A percentile compares a stretch with the other conserved stretches of the same genome.
These are phyloP conservation scores for Daldinia decipiens DNA, from an alignment of 495 filamentous ascomycete genomes.

Conservation along the genomic window DNA sequence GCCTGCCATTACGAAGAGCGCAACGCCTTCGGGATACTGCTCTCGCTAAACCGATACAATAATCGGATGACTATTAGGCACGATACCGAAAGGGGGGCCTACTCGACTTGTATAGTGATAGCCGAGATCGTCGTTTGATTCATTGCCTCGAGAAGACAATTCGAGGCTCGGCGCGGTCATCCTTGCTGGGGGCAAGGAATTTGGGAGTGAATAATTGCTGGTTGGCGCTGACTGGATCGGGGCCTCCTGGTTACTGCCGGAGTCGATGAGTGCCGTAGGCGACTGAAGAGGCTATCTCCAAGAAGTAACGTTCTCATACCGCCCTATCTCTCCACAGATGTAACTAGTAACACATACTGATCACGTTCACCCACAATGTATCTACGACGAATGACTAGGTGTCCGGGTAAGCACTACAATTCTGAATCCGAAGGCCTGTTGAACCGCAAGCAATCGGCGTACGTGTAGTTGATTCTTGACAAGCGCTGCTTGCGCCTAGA, in stretches of 20 bases:
- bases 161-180: background rate
- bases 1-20: background rate
- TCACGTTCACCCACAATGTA: background rate
- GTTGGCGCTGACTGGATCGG: background rate
- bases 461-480: background rate
- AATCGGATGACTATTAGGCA: background rate
- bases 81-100: background rate
- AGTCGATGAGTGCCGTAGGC: background rate
- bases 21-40: background rate
- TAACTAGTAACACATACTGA: background rate
- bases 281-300: background rate
- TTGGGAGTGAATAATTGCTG: background rate
- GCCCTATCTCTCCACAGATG: background rate
- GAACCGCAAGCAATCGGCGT: background rate
- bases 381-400: background rate
- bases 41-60: background rate
- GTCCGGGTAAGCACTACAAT: background rate
- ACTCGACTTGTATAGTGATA: background rate
- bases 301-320: background rate
- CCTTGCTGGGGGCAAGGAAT: background rate
- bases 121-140: background rate
- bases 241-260: background rate
- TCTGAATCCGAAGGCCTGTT: background rate
- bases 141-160: background rate
- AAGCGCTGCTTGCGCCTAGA: constrained; percentile 27